Evolutionary conservation across 2,329 filamentous ascomycete species (phyloP), one percentile per base, ranked within the genome.

Genomic region (Scedosporium apiospermum): DNA sequence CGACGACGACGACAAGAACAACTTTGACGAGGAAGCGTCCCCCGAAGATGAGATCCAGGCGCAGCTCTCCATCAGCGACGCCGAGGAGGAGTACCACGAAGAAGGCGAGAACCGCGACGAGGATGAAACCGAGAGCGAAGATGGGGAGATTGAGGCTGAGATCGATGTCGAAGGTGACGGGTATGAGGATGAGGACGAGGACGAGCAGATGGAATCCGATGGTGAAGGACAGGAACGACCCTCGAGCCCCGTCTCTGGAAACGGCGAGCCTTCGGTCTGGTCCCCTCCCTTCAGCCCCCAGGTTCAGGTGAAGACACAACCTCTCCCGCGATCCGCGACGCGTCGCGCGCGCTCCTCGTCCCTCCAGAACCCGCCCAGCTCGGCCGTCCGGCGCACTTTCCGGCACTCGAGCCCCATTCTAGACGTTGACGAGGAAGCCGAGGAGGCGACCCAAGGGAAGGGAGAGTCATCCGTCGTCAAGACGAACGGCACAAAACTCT

Each of bases 261-360:
- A 55, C 14, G 59, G 51, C 26, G 34, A 60, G 26, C 26, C 34
- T 26, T 46, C 44, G 16, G 12, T 38, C 10, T 61, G 59, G 59
- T 42, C 49, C 34, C 59, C 59, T 14, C 59, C 59, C 16, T 61
- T 61, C 26, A 44, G 34, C n/a, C 38, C 59, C 26, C 38, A 55
- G 23, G 51, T 23, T 16, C 38, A 55, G 12, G 51, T 7, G n/a
- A 55, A 55, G 51, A 21, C 18, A 2, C 23, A 23, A 23, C 23
- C 12, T 14, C n/a, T 27, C 2, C 21, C 51, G 51, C 51, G 51
- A 14, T 18, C 51, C 51, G 23, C 59, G 6, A 6, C 58, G 18
- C 44, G 42, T 12, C 44, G 44, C 23, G 34, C 34, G 34, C 59
- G 14, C 41, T 18, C 38, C 21, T 26, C 23, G 18, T 46, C 58